Evolutionary conservation across 2,329 filamentous ascomycete genomes (phyloP).

Genomic region (Fusarium sp.): DNA sequence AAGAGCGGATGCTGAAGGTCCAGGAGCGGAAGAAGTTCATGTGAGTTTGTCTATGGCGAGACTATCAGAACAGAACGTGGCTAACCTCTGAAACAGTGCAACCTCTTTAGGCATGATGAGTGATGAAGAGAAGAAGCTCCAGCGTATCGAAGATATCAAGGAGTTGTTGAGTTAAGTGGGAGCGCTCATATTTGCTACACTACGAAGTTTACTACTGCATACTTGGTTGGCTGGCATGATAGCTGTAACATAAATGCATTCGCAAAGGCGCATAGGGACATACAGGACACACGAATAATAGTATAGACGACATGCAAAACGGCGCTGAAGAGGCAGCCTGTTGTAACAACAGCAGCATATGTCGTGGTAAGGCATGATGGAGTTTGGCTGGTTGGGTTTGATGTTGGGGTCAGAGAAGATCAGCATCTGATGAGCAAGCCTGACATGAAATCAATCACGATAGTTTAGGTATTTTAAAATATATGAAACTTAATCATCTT

Average conservation of each 20-base stretch:
- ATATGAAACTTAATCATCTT: conserved; percentile 17
- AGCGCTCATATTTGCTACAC: background rate
- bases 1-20: conserved; percentile 92
- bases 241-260: conserved; percentile 6
- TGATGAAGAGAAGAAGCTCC: conserved; percentile 90
- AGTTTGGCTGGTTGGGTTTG: conserved; percentile 13
- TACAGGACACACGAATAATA: conserved; percentile 12
- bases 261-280: conserved; percentile 26
- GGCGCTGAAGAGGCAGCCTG: conserved; percentile 5
- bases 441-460: conserved; percentile 38
- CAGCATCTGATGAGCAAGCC: conserved; percentile 34
- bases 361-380: conserved; percentile 10
- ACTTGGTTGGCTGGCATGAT: background rate
- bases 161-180: conserved; percentile 76
- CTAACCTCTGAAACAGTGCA: conserved; percentile 67
- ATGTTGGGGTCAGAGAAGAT: conserved; percentile 23
- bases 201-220: background rate
- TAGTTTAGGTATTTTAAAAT: conserved; percentile 5
- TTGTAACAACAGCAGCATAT: conserved; percentile 17
- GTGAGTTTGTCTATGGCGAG: conserved; percentile 63
- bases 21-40: conserved; percentile 98
- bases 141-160: conserved; percentile 93
- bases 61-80: conserved; percentile 7
- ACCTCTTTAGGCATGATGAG: conserved; percentile 93
- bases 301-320: conserved; percentile 8